phyloP scores from a whole-genome alignment of 371 early-diverging fungal species.

The Rhizomucor miehei region DNA sequence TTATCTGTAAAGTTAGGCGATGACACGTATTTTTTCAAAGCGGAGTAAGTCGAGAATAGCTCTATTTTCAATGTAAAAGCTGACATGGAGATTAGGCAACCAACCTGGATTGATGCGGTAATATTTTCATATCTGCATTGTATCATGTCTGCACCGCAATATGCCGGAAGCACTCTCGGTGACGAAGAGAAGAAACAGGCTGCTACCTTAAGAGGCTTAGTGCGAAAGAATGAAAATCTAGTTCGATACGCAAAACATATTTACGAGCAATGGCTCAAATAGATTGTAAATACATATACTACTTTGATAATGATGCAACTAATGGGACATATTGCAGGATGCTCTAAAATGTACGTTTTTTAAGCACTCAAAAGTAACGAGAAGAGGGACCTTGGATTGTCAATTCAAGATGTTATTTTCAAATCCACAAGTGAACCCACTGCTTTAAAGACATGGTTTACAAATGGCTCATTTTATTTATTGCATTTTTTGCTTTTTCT shows the following conservation, averaged over 20 bases:
- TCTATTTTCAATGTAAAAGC: neutral
- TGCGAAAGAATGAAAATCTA: conserved; percentile 55
- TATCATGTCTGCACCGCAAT: conserved; percentile 41
- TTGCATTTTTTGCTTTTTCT: neutral
- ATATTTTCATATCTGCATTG: conserved; percentile 60
- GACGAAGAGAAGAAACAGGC: conserved; percentile 43
- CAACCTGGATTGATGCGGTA: conserved; percentile 57
- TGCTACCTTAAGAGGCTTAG: conserved; percentile 36
- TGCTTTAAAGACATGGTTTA: too few species aligned
- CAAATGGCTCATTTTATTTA: too few species aligned
- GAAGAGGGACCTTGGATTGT: too few species aligned
- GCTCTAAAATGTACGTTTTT: too few species aligned
- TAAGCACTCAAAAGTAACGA: too few species aligned
- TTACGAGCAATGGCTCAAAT: conserved; percentile 29
- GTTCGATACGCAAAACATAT: conserved; percentile 47
- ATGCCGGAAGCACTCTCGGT: conserved; percentile 19
- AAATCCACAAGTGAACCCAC: too few species aligned
- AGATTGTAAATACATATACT: too few species aligned
- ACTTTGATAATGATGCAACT: too few species aligned
- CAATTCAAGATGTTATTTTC: too few species aligned
- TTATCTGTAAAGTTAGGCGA: conserved; percentile 54
- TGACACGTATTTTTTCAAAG: conserved; percentile 47
- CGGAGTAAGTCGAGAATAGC: conserved; percentile 33
- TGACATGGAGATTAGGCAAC: conserved; percentile 27
- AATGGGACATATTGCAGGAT: too few species aligned